Conservation (phyloP, 495 filamentous ascomycete genomes). For the Penicillium riverlandense region DNA sequence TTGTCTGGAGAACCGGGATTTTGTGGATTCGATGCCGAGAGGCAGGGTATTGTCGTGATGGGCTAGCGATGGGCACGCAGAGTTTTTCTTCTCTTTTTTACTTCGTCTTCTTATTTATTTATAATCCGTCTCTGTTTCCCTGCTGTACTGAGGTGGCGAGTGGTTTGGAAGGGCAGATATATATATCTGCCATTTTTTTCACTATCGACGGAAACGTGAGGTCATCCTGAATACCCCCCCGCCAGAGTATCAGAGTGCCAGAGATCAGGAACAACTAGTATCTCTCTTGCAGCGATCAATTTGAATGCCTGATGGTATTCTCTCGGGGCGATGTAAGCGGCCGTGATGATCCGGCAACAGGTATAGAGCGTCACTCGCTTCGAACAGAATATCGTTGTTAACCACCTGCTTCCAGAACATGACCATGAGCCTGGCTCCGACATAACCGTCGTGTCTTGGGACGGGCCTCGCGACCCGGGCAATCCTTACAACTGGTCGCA, state of each 20-base stretch:
- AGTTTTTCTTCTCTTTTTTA: not conserved
- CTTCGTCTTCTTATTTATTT: not conserved
- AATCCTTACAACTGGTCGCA: constrained; percentile 59
- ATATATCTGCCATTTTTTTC: not conserved
- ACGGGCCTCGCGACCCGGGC: constrained; percentile 42
- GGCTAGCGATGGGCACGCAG: not conserved
- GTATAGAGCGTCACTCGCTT: constrained; percentile 3
- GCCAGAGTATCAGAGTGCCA: not conserved
- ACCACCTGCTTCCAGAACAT: constrained; percentile 4
- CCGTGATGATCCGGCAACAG: constrained; percentile 11
- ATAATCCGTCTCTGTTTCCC: not conserved
- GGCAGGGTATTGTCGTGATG: not conserved
- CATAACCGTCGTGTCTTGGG: constrained; percentile 35
- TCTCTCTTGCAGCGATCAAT: not conserved
- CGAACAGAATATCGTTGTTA: not conserved
- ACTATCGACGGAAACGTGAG: constrained; percentile 3
- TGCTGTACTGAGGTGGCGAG: not conserved
- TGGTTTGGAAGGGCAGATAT: not conserved
- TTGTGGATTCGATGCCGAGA: constrained; percentile 4
- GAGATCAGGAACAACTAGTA: not conserved
- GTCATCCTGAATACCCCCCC: constrained; percentile 1
- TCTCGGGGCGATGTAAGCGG: constrained; percentile 18
- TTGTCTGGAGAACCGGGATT: constrained; percentile 14
- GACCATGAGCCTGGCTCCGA: constrained; percentile 9
- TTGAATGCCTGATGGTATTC: constrained; percentile 13